Evolutionary conservation across 129 eudicot species (phyloP).

Genomic region (Centaurea solstitialis): DNA sequence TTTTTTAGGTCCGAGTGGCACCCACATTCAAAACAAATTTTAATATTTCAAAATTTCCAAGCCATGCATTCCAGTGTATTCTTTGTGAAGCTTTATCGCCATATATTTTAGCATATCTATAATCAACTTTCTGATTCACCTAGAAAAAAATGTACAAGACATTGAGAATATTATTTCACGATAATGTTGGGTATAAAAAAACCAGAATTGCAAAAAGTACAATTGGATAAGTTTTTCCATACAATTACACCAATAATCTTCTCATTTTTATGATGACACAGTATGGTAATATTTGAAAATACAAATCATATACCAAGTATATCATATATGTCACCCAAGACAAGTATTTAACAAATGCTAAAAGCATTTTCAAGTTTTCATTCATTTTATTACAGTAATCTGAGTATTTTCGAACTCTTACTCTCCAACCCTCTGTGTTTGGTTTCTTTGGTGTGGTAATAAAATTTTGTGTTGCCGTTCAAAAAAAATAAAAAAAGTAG

Average conservation of each 20-base stretch:
- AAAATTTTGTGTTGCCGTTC: too few relatives aligned
- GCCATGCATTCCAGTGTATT: neutral
- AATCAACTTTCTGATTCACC: neutral
- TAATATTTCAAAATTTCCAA: too few relatives aligned
- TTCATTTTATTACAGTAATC: neutral
- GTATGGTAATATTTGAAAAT: too few relatives aligned
- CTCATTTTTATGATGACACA: neutral
- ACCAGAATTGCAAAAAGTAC: neutral
- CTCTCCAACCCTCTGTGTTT: neutral
- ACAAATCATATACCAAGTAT: neutral
- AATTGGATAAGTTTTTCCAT: neutral
- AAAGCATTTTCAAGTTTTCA: neutral
- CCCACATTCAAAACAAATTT: too few relatives aligned
- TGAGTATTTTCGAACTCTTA: neutral
- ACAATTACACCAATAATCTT: neutral
- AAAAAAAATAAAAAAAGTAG: too few relatives aligned
- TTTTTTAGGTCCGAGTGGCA: neutral
- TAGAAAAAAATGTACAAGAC: neutral
- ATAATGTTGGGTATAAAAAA: neutral
- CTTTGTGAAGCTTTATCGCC: neutral
- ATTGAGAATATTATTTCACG: neutral
- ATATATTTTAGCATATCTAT: too few relatives aligned
- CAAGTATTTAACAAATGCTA: neutral
- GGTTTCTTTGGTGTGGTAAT: too few relatives aligned
- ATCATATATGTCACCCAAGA: neutral